phyloP scores from a whole-genome alignment of 495 filamentous ascomycete species.

The Neurospora hispaniola region DNA sequence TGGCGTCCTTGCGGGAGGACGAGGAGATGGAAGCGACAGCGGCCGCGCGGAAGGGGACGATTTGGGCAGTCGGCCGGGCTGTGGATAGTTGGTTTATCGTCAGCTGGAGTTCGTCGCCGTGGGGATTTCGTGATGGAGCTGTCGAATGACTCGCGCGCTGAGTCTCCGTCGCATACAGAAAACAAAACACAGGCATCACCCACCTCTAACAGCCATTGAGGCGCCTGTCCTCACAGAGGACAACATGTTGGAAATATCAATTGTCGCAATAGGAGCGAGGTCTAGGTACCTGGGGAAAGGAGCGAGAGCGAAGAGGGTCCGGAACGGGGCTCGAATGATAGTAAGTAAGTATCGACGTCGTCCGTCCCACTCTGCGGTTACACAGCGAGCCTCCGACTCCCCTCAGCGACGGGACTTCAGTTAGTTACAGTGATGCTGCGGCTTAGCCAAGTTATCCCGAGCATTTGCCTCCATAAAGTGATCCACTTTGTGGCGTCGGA shows the following conservation, averaged over 20 bases:
- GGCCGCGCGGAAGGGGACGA: constrained; percentile 48
- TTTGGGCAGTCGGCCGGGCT: constrained; percentile 52
- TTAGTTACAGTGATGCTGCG: neutral
- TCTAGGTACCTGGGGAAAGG: neutral
- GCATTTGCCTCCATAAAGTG: neutral
- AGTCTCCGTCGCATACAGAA: neutral
- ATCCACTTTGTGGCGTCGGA: neutral
- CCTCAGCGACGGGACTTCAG: too few relatives aligned
- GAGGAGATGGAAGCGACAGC: constrained; percentile 54
- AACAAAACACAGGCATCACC: constrained; percentile 13
- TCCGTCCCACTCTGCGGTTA: neutral
- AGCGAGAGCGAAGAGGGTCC: neutral
- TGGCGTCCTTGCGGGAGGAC: constrained; percentile 46
- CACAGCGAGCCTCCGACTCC: neutral
- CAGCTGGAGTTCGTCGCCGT: constrained; percentile 4
- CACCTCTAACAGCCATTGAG: constrained; percentile 62
- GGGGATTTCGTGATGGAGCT: neutral
- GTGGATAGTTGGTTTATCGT: constrained; percentile 6
- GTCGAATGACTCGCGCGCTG: neutral
- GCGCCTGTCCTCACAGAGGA: constrained; percentile 53
- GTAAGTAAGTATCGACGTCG: neutral
- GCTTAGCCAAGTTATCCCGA: neutral
- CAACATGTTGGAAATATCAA: constrained; percentile 40
- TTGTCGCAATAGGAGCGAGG: neutral
- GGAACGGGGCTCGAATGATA: neutral